A percentile compares a stretch with the other conserved stretches of the same genome.
These are phyloP conservation scores for Aspergillus felis DNA, from an alignment of 2,329 filamentous ascomycete species.

Conservation along the genomic window DNA sequence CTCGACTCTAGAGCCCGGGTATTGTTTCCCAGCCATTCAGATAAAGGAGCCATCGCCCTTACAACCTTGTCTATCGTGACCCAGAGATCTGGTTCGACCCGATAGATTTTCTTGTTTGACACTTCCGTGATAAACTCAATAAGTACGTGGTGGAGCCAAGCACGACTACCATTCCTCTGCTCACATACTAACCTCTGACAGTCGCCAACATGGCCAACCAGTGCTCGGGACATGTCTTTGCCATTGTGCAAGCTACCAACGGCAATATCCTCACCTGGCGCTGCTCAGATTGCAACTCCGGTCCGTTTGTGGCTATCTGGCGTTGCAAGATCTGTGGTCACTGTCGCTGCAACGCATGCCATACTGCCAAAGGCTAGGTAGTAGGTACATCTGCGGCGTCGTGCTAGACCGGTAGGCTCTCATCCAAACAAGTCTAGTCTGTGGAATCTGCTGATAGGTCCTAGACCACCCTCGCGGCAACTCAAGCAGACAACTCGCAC, in stretches of 20 bases:
- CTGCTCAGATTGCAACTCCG: constrained; percentile 41
- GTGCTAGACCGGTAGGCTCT: neutral
- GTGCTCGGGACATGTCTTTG: constrained; percentile 37
- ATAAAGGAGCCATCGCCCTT: neutral
- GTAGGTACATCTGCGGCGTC: constrained; percentile 9
- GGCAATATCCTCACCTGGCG: constrained; percentile 42
- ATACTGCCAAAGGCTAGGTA: constrained; percentile 32
- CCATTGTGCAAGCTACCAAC: constrained; percentile 39
- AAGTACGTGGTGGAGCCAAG: neutral
- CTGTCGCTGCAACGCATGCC: constrained; percentile 39
- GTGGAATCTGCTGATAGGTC: neutral
- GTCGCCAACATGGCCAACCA: constrained; percentile 35
- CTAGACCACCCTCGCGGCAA: neutral
- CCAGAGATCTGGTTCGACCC: neutral
- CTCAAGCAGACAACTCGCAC: neutral
- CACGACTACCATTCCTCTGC: neutral
- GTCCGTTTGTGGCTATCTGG: constrained; percentile 41
- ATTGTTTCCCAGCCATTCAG: neutral
- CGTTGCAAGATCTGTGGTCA: constrained; percentile 41
- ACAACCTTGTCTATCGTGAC: neutral
- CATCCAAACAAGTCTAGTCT: neutral
- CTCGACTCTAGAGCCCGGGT: neutral
- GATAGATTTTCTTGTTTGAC: neutral
- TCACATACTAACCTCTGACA: constrained; percentile 3
- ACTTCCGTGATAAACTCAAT: neutral